A percentile compares a stretch with the other conserved stretches of the same genome.
phyloP scores from a whole-genome alignment of 2,329 filamentous ascomycete genomes.

The Xylariaceae sp. region DNA sequence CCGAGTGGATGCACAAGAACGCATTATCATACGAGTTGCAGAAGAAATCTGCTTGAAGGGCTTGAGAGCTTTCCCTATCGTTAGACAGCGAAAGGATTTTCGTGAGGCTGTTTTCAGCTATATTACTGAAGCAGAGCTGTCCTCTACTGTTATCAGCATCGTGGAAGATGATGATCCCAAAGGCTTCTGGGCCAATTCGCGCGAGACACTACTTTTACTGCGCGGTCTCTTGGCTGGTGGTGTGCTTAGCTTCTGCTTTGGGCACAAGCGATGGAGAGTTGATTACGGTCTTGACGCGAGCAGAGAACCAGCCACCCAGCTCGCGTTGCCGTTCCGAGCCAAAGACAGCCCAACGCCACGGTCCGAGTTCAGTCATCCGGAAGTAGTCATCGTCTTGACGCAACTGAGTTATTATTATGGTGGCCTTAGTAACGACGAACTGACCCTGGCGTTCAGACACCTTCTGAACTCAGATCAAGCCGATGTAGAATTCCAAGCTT shows the following conservation, averaged over 20 bases:
- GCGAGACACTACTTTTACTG: constrained; percentile 53
- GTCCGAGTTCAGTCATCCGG: constrained; percentile 69
- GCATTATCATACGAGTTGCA: constrained; percentile 46
- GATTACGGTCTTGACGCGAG: constrained; percentile 64
- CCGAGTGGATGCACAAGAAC: constrained; percentile 36
- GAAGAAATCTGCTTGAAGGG: constrained; percentile 52
- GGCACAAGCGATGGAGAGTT: constrained; percentile 68
- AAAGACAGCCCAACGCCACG: constrained; percentile 63
- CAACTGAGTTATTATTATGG: constrained; percentile 63
- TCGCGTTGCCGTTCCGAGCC: constrained; percentile 66
- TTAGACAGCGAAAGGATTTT: constrained; percentile 41
- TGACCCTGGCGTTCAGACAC: constrained; percentile 54
- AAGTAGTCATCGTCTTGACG: constrained; percentile 63
- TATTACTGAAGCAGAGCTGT: constrained; percentile 48
- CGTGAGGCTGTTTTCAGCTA: constrained; percentile 50
- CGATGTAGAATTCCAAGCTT: constrained; percentile 56
- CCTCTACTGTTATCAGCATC: constrained; percentile 36
- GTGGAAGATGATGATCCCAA: constrained; percentile 44
- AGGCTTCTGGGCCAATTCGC: constrained; percentile 47
- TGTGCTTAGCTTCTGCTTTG: constrained; percentile 60
- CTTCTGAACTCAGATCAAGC: constrained; percentile 61
- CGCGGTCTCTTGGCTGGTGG: constrained; percentile 63
- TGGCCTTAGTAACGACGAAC: constrained; percentile 58
- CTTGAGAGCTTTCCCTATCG: constrained; percentile 50
- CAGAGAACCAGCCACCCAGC: constrained; percentile 49